phyloP scores from a whole-genome alignment of 2,329 filamentous ascomycete genomes.

The Didymella arachidicola region DNA sequence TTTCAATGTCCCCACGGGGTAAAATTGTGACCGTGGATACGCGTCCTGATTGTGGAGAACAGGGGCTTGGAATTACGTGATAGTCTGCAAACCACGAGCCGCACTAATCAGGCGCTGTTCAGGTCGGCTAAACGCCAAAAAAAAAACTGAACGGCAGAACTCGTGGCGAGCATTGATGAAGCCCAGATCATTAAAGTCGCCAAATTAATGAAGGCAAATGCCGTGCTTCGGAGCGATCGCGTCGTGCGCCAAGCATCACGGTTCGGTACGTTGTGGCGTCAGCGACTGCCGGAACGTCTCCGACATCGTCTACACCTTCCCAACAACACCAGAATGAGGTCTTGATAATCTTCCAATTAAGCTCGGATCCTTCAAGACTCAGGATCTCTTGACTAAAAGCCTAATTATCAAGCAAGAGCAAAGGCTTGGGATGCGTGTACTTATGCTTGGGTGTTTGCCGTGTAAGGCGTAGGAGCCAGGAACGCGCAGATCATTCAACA shows the following conservation, averaged over 20 bases:
- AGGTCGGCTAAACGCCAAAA: neutral
- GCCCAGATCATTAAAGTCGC: neutral
- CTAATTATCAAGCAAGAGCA: constrained; percentile 17
- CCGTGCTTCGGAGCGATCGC: neutral
- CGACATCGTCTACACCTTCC: neutral
- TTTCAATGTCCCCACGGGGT: constrained; percentile 13
- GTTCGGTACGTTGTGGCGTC: neutral
- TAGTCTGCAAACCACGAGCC: neutral
- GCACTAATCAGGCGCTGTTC: neutral
- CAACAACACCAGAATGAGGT: constrained; percentile 1
- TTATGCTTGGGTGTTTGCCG: constrained; percentile 12
- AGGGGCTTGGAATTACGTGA: constrained; percentile 19
- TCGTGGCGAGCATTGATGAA: neutral
- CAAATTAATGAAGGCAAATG: neutral
- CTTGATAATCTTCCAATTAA: constrained; percentile 8
- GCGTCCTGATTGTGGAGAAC: constrained; percentile 13
- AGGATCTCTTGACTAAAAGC: constrained; percentile 5
- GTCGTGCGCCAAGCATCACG: constrained; percentile 11
- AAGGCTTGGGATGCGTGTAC: constrained; percentile 12
- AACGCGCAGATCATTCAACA: neutral
- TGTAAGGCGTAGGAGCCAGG: neutral
- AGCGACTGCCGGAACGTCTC: neutral
- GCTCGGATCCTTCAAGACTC: constrained; percentile 13
- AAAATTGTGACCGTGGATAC: neutral
- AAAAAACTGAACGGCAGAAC: neutral